These are phyloP conservation scores for Coemansia sp. DNA, from an alignment of 192 early-diverging fungal species.

Conservation along the genomic window DNA sequence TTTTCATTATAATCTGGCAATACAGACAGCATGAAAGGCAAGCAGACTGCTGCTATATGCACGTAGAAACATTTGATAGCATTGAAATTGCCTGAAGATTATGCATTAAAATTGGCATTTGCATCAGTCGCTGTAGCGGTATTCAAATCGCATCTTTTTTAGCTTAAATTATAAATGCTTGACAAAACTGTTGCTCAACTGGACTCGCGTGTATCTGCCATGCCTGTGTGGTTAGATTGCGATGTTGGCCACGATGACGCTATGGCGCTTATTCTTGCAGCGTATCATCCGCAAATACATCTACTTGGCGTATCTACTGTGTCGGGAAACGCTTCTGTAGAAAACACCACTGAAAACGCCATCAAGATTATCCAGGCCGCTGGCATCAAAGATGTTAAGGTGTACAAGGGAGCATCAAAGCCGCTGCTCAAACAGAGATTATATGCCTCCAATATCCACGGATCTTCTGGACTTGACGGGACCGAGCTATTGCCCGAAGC, in stretches of 20 bases:
- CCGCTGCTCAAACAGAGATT: constrained; percentile 15
- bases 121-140: too few species aligned
- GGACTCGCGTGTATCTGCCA: not conserved
- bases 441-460: constrained; percentile 20
- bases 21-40: too few species aligned
- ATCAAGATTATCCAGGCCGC: constrained; percentile 23
- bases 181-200: too few species aligned
- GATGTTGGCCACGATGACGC: constrained; percentile 41
- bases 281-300: constrained; percentile 25
- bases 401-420: constrained; percentile 24
- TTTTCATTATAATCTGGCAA: too few species aligned
- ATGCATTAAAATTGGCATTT: too few species aligned
- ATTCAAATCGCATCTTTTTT: too few species aligned
- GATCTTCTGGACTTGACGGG: constrained; percentile 16
- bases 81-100: too few species aligned
- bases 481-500: constrained; percentile 12
- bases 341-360: constrained; percentile 28
- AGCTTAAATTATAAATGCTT: too few species aligned
- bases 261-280: constrained; percentile 29
- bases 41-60: too few species aligned
- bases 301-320: constrained; percentile 28
- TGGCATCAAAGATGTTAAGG: constrained; percentile 26
- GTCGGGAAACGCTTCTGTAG: constrained; percentile 18
- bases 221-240: constrained; percentile 41
- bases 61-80: too few species aligned